Percentiles rank a stretch among this genome's conserved stretches.
phyloP scores from a whole-genome alignment of 2,329 filamentous ascomycete species.

The Colletotrichum lindemuthianum region DNA sequence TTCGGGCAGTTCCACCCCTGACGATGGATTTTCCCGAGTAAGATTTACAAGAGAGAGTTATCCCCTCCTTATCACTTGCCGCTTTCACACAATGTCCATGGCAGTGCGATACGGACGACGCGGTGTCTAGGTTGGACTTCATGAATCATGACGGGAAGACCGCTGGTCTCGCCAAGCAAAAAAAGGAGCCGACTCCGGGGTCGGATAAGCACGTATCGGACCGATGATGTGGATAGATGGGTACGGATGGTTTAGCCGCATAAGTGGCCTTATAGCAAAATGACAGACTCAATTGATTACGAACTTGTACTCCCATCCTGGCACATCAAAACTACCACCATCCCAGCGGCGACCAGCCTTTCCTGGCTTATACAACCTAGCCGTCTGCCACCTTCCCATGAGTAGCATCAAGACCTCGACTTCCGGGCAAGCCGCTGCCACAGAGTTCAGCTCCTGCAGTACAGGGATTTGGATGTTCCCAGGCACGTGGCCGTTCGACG shows the following conservation, averaged over 20 bases:
- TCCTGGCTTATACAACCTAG: neutral
- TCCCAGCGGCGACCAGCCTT: neutral
- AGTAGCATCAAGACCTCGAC: constrained; percentile 12
- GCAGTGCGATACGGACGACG: neutral
- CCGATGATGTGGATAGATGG: constrained; percentile 5
- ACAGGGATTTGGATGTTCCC: constrained; percentile 5
- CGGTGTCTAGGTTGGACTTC: constrained; percentile 8
- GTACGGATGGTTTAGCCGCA: constrained; percentile 20
- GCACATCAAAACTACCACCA: constrained; percentile 6
- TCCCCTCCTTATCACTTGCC: neutral
- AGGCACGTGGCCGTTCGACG: neutral
- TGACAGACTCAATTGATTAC: neutral
- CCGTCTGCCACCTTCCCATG: constrained; percentile 6
- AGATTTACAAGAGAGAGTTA: constrained; percentile 1
- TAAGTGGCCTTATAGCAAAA: constrained; percentile 8
- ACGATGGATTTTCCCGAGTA: neutral
- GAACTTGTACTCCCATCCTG: constrained; percentile 8
- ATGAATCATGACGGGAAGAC: constrained; percentile 37
- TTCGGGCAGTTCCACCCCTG: constrained; percentile 4
- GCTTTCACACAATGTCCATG: constrained; percentile 27
- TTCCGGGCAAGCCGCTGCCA: neutral
- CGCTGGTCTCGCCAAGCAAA: constrained; percentile 25
- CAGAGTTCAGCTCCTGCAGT: constrained; percentile 5
- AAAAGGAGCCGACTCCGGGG: constrained; percentile 34
- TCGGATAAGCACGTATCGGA: constrained; percentile 20